Conservation (phyloP, 1,284 basidiomycete species). For the Cutaneotrichosporon mucoides region DNA sequence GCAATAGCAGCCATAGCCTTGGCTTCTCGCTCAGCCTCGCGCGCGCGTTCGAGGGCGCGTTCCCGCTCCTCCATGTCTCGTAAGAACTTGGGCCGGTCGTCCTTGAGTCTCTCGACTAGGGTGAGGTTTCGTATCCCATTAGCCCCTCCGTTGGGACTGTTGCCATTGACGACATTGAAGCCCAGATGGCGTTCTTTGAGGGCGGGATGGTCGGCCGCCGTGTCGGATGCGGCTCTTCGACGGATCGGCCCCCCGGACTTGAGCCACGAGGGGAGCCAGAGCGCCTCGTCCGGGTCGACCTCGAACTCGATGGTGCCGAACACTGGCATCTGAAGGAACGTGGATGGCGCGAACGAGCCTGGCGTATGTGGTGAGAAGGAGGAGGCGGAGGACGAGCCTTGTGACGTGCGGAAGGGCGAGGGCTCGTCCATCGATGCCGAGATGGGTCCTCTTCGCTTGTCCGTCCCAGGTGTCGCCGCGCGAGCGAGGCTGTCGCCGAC, state of each 20-base stretch:
- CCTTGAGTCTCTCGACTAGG: slow-evolving; percentile 28
- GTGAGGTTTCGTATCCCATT: slow-evolving; percentile 31
- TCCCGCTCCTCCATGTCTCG: slow-evolving; percentile 26
- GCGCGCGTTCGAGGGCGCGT: neutral
- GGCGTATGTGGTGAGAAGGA: slow-evolving; percentile 23
- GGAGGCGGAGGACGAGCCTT: slow-evolving; percentile 16
- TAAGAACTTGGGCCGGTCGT: slow-evolving; percentile 30
- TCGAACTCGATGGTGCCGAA: slow-evolving; percentile 49
- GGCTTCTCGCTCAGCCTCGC: slow-evolving; percentile 1
- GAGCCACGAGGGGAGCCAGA: slow-evolving; percentile 40
- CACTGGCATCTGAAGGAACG: slow-evolving; percentile 18
- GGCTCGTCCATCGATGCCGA: slow-evolving; percentile 12
- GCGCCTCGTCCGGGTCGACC: slow-evolving; percentile 37
- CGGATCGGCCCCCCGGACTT: slow-evolving; percentile 13
- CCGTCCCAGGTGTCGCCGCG: slow-evolving; percentile 8
- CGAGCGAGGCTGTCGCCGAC: slow-evolving; percentile 5
- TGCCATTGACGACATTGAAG: neutral
- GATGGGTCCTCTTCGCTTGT: neutral
- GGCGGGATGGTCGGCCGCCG: slow-evolving; percentile 2
- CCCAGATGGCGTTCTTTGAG: neutral
- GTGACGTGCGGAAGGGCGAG: slow-evolving; percentile 7
- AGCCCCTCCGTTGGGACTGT: neutral
- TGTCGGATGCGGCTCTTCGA: slow-evolving; percentile 13
- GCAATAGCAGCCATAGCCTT: neutral
- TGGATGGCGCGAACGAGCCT: slow-evolving; percentile 11